Base-by-base conservation (phyloP, 495 filamentous ascomycete species). In the Talaromyces adpressus region DNA sequence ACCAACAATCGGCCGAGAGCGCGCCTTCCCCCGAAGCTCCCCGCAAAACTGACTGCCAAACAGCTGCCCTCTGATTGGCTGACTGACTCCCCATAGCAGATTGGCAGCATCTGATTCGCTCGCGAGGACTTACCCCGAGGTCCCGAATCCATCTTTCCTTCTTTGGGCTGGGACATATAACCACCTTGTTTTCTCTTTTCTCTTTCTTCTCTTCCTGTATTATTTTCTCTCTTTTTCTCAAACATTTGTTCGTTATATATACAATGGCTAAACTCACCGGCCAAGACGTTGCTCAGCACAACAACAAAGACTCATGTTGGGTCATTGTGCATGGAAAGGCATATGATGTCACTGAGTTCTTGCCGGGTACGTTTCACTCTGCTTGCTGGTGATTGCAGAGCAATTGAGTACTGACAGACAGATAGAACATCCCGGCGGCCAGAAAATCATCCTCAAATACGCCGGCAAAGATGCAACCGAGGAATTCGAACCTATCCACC, bases 401-500 rank as follows among this genome's bases (percentile, higher is more conserved):
- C 36, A 16, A 60, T 27, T 47, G 39, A 18, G 5, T n/a, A 47
- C 30, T 61, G 11, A 59, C 59, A 62, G 64, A 68, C 51, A 18
- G 18, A 1, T 22, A 79, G 92, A 92, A 63, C 93, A 97, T 70
- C 92, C 92, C 20, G 92, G 93, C 66, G 91, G 91, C 69, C 85
- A 88, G 66, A 85, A 88, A 61, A 91, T 95, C 49, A 87, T 96
- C 34, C 82, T 90, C 52, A 92, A 93, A 75, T 89, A 92, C 58
- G 91, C 89, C 47, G 91, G 91, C 73, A 84, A 83, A 69, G 91
- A 96, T 76, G 91, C 91, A 32, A 97, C 92, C 60, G 81, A 85
- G 49, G 90, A 89, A 63, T 97, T 95, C 81, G 94, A 97, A 74
- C 93, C 93, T 73, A 89, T 97, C 45, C 93, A 97, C 77, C 85